phyloP scores from a whole-genome alignment of 2,329 filamentous ascomycete genomes.

The Graphiopsis chlorocephala region DNA sequence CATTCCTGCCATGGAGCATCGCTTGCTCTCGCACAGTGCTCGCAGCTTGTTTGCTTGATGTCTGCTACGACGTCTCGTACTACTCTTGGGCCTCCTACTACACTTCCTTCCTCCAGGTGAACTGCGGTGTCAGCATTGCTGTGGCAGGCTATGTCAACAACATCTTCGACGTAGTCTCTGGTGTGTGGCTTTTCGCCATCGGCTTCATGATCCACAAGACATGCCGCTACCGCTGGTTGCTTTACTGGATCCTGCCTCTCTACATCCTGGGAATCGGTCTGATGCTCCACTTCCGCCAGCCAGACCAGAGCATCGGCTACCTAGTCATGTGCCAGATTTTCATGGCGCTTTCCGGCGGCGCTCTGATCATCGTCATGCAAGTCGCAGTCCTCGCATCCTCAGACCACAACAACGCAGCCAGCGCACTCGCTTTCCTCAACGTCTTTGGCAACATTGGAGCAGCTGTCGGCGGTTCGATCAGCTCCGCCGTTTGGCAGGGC shows the following conservation, averaged over 20 bases:
- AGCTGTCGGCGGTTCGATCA: conserved; percentile 50
- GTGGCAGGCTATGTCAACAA: conserved; percentile 31
- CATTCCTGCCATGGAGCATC: conserved; percentile 46
- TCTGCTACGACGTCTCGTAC: conserved; percentile 32
- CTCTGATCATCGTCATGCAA: conserved; percentile 57
- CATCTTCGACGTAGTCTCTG: conserved; percentile 39
- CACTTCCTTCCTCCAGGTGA: conserved; percentile 41
- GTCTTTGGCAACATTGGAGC: conserved; percentile 38
- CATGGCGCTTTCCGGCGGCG: conserved; percentile 57
- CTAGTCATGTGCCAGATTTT: conserved; percentile 58
- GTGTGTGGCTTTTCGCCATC: conserved; percentile 45
- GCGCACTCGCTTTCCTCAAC: conserved; percentile 24
- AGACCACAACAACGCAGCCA: conserved; percentile 25
- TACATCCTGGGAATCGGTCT: conserved; percentile 35
- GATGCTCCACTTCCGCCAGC: conserved; percentile 37
- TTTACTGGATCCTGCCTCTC: conserved; percentile 36
- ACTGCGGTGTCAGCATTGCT: conserved; percentile 32
- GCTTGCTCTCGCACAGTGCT: conserved; percentile 51
- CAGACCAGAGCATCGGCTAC: conserved; percentile 46
- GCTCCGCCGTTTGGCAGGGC: conserved; percentile 27
- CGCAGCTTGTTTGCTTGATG: conserved; percentile 51
- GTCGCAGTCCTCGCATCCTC: conserved; percentile 58
- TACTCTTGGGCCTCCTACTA: conserved; percentile 42
- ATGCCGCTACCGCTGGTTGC: conserved; percentile 48
- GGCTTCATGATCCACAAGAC: conserved; percentile 50